These are phyloP conservation scores for Pseudocercospora fuligena DNA, from an alignment of 2,329 filamentous ascomycete species.

Conservation along the genomic window DNA sequence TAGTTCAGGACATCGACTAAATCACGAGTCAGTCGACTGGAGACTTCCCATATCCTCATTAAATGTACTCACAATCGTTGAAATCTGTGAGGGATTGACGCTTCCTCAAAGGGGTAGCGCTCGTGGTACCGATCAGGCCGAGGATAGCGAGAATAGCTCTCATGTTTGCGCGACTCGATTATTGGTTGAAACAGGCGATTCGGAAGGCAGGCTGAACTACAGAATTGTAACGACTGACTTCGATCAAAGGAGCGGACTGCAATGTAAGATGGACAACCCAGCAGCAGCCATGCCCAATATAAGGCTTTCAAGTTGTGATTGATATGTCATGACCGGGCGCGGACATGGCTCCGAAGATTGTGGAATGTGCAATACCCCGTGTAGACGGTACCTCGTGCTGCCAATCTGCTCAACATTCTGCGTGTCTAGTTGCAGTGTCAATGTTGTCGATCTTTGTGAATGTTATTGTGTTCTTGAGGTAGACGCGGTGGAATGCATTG, in stretches of 20 bases:
- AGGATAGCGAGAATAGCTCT: constrained; percentile 1
- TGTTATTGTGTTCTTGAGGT: neutral
- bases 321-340: neutral
- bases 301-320: neutral
- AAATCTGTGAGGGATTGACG: constrained; percentile 11
- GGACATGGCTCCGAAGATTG: neutral
- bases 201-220: neutral
- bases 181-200: neutral
- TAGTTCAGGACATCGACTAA: constrained; percentile 43
- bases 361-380: neutral
- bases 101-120: constrained; percentile 8
- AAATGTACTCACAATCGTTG: constrained; percentile 8
- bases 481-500: neutral
- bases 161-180: constrained; percentile 4
- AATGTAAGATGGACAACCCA: neutral
- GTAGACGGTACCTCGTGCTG: neutral
- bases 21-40: constrained; percentile 9
- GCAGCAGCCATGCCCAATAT: neutral
- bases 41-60: constrained; percentile 2
- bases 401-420: constrained; percentile 2
- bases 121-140: constrained; percentile 2
- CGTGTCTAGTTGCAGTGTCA: constrained; percentile 1
- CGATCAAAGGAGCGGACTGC: neutral
- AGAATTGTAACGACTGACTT: constrained; percentile 1
- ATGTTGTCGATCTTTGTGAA: neutral